Base-by-base conservation (phyloP, 805 yeast genomes). In the Wickerhamomyces sydowiorum region DNA sequence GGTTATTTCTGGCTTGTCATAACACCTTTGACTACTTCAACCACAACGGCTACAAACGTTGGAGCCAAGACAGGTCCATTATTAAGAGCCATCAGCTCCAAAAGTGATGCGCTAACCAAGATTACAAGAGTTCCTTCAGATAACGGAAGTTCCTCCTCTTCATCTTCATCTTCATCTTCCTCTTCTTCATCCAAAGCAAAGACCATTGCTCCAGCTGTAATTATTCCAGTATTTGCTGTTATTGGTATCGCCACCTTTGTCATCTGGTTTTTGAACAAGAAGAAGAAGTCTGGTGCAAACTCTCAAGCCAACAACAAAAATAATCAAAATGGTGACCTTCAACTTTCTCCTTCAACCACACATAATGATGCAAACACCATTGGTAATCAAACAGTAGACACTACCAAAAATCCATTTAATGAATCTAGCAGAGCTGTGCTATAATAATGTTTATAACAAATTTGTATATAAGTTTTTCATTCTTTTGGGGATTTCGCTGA, bases 61-160 rank as follows among this genome's bases (percentile, higher is more conserved):
- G 74, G 72, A 42, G 59, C 69, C 21, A 51, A 48, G 23, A 47
- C 60, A 7, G 74, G 75, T 20, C 75, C 75, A 12, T 41, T 70
- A 24, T 42, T 67, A 15, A 62, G 69, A 50, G 64, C 65, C 24
- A 57, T 70, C 33, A 47, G 47, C n/a, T 52, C 60, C 8, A 52
- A 38, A 18, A 27, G 51, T 6, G 70, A 59, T 37, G 71, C 66
- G 18, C 39, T 57, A 4, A 44, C 54, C 1, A 43, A 44, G 18
- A 68, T 69, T 39, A 40, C 47, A 7, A 60, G 68, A 50, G 59
- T 67, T 7, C 74, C 73, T 23, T 65, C 72, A 1, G 75, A 70
- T 37, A 67, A 65, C 40, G 63, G 59, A 7, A 42, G 44, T n/a
- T 38, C 44, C n/a, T 36, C 52, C 14, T 43, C 56, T 2, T 43